phyloP scores from a whole-genome alignment of 176 grass and related monocot species.

The Tillandsia leiboldiana region DNA sequence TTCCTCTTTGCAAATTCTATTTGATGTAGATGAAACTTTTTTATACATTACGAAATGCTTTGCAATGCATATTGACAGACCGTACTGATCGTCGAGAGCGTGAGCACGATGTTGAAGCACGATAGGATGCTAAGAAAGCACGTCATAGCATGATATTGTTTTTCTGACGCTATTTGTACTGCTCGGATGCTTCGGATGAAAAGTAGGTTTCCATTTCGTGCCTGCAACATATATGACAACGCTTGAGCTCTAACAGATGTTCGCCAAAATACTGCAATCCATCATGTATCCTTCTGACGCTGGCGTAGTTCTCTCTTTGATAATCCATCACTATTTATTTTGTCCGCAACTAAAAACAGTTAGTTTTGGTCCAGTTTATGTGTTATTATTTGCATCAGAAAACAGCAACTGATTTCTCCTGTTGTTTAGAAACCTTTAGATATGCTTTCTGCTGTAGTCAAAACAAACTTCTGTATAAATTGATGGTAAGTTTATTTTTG shows the following conservation, averaged over 20 bases:
- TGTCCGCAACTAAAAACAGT: too few relatives aligned
- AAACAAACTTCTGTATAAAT: too few relatives aligned
- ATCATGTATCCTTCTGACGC: background rate
- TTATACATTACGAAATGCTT: conserved; percentile 17
- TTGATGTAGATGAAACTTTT: background rate
- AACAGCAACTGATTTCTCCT: too few relatives aligned
- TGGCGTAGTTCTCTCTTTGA: too few relatives aligned
- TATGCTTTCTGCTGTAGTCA: too few relatives aligned
- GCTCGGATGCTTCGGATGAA: background rate
- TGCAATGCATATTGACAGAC: conserved; percentile 40
- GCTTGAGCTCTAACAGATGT: background rate
- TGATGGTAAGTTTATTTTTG: too few relatives aligned
- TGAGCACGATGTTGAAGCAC: conserved; percentile 71
- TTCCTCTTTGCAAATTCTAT: background rate
- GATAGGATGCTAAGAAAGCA: conserved; percentile 68
- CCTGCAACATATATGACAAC: background rate
- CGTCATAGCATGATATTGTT: background rate
- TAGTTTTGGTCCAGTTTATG: too few relatives aligned
- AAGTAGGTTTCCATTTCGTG: background rate
- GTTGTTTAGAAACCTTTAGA: too few relatives aligned
- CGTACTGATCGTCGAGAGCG: conserved; percentile 63
- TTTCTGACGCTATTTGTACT: background rate
- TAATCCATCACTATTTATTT: too few relatives aligned
- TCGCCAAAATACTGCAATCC: background rate
- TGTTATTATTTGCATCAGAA: too few relatives aligned